Evolutionary conservation across 768 basidiomycete genomes (phyloP).

Genomic region (Amanita polypyramis): DNA sequence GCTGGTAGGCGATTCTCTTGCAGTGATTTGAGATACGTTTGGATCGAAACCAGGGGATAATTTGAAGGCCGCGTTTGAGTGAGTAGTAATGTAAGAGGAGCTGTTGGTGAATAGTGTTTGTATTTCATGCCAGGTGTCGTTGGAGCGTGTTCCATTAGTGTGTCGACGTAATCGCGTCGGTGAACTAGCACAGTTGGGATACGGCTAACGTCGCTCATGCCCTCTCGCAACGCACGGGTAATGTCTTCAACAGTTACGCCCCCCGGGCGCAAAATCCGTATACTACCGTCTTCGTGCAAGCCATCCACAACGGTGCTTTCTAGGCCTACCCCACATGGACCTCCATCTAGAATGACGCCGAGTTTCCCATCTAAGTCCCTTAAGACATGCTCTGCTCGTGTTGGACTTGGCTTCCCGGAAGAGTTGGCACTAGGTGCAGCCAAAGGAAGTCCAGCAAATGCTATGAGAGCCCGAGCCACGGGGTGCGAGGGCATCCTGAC

Average conservation of each 20-base stretch:
- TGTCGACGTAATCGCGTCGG: conserved; percentile 64
- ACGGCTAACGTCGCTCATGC: conserved; percentile 18
- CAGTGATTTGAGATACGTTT: conserved; percentile 34
- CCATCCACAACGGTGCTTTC: conserved; percentile 97
- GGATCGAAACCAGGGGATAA: conserved; percentile 18
- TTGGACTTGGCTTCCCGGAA: conserved; percentile 91
- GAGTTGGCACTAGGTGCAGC: conserved; percentile 95
- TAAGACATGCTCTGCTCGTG: conserved; percentile 74
- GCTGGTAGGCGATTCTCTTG: background rate
- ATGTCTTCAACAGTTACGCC: conserved; percentile 89
- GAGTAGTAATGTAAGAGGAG: conserved; percentile 72
- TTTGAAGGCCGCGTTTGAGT: conserved; percentile 36
- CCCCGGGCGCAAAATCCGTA: conserved; percentile 84
- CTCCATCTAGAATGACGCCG: conserved; percentile 83
- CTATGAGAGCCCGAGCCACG: conserved; percentile 83
- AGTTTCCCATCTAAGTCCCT: conserved; percentile 71
- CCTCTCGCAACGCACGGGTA: conserved; percentile 40
- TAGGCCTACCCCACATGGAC: conserved; percentile 78
- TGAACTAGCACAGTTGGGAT: conserved; percentile 68
- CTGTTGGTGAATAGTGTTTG: conserved; percentile 87
- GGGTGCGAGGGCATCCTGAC: conserved; percentile 94
- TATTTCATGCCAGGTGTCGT: conserved; percentile 99
- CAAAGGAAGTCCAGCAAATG: conserved; percentile 59
- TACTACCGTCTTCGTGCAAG: conserved; percentile 56
- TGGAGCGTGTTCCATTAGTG: conserved; percentile 63